Base-by-base conservation (phyloP, 805 yeast genomes). In the Starmerella davenportii region DNA sequence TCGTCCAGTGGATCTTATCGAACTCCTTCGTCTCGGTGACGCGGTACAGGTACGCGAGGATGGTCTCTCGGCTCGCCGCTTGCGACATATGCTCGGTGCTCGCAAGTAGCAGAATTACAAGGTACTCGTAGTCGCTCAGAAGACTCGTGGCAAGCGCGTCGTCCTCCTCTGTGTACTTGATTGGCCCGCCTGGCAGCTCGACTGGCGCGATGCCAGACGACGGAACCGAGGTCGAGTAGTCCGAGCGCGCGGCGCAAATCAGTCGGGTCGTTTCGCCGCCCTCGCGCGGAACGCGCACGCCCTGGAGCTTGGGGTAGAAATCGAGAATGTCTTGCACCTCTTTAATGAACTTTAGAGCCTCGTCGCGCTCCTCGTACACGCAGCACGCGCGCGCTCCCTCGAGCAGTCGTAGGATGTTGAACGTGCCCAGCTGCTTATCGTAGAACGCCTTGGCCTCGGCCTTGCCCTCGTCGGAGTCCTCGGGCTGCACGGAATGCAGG, bases 11-110 rank as follows among this genome's bases (percentile, higher is more conserved):
- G 15, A 70, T 66, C 1, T 60, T 46, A 4, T 61, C 59, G 33
- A 45, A 37, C 3, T 53, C 51, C 9, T 67, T 65, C 46, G 48
- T 54, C 63, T 56, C 69, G 69, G 87, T 60, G 9, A 87, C 67
- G 48, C 98, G 69, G 34, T 70, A 68, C 2, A 79, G 76, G 30
- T 81, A 58, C 0, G 95, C 87, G 45, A 69, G 55, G n/a, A 84
- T 59, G 53, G 85, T 93, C 58, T 84, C 93, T 44, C 77, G 80
- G 51, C 76, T 72, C 2, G 28, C 27, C 17, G 72, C 72, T 1
- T 95, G 95, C 1, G 78, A 72, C 39, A 73, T 77, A 40, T 69
- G 67, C 24, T 79, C 59, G 2, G 75, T 66, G 36, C 74, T 69
- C 36, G 76, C 61, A 45, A 85, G 68, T 41, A 85, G 62, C 23